Conservation (phyloP, 768 basidiomycete species). For the Exsudoporus frostii region DNA sequence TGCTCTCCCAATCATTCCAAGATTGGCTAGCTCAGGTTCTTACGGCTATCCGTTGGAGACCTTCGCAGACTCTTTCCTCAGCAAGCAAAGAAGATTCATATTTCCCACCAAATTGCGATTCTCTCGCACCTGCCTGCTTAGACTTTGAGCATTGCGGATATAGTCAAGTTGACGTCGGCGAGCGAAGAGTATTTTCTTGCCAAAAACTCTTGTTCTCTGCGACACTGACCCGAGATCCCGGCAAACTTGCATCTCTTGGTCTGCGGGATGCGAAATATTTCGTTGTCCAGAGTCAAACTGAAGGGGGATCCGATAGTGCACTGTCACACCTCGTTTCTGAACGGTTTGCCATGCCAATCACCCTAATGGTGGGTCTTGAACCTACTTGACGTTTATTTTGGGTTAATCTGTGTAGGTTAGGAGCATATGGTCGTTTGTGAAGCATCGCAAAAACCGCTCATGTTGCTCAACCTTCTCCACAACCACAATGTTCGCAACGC, state of each 20-base stretch:
- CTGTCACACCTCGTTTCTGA: conserved; percentile 62
- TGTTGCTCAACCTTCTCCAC: conserved; percentile 85
- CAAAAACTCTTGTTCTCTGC: conserved; percentile 97
- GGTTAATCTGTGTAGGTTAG: conserved; percentile 36
- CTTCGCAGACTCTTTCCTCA: not conserved
- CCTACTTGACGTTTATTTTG: not conserved
- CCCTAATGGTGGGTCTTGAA: conserved; percentile 55
- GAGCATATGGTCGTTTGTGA: conserved; percentile 87
- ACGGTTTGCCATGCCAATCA: conserved; percentile 77
- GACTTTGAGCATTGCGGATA: conserved; percentile 18
- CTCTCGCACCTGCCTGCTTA: conserved; percentile 60
- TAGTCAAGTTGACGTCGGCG: conserved; percentile 51
- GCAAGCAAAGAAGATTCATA: conserved; percentile 4
- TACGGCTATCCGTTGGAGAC: conserved; percentile 57
- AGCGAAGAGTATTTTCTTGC: conserved; percentile 62
- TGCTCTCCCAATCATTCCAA: conserved; percentile 93
- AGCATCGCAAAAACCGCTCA: conserved; percentile 78
- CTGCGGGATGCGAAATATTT: conserved; percentile 84
- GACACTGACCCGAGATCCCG: conserved; percentile 90
- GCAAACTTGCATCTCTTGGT: conserved; percentile 82
- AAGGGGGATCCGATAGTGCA: conserved; percentile 33
- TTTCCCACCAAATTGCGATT: conserved; percentile 30
- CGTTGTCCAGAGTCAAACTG: conserved; percentile 60
- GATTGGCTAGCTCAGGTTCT: conserved; percentile 89
- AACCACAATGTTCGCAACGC: conserved; percentile 58